Evolutionary conservation across 768 basidiomycete genomes (phyloP).

Genomic region (Trametes cinnabarina): DNA sequence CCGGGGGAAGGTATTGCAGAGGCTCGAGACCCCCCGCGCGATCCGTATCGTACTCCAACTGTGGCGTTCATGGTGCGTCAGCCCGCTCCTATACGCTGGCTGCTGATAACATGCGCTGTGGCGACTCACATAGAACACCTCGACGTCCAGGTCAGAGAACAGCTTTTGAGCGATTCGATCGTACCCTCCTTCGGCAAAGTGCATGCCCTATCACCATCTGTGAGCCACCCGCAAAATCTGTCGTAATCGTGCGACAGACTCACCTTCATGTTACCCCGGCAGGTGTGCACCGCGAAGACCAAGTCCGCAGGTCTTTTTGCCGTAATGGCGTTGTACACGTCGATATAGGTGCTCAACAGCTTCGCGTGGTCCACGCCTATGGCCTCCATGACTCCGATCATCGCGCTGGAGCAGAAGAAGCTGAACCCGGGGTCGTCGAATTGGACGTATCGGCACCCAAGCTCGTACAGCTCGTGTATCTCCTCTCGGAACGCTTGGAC

Average conservation of each 20-base stretch:
- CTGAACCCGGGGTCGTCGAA: slow-evolving; percentile 46
- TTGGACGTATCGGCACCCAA: slow-evolving; percentile 44
- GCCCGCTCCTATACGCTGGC: not conserved
- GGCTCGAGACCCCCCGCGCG: slow-evolving; percentile 57
- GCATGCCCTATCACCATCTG: slow-evolving; percentile 42
- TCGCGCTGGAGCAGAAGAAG: slow-evolving; percentile 62
- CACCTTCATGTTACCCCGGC: slow-evolving; percentile 42
- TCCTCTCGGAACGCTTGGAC: slow-evolving; percentile 46
- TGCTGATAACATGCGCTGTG: not conserved
- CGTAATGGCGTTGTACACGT: slow-evolving; percentile 57
- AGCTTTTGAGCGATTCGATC: slow-evolving; percentile 50
- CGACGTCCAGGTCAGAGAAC: slow-evolving; percentile 57
- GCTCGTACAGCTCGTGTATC: slow-evolving; percentile 41
- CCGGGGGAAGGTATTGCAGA: slow-evolving; percentile 46
- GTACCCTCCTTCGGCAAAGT: slow-evolving; percentile 61
- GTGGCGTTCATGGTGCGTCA: not conserved
- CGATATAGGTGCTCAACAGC: slow-evolving; percentile 61
- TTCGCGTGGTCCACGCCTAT: slow-evolving; percentile 59
- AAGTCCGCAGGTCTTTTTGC: slow-evolving; percentile 51
- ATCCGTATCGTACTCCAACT: slow-evolving; percentile 63
- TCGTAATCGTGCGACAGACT: slow-evolving; percentile 2
- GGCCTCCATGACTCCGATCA: slow-evolving; percentile 52
- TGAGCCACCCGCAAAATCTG: slow-evolving; percentile 24
- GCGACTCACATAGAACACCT: slow-evolving; percentile 40
- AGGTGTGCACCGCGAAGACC: slow-evolving; percentile 56